Evolutionary conservation across 2,329 filamentous ascomycete genomes (phyloP), one percentile per base, ranked within the genome.

Genomic region (Hymenoscyphus scutula): DNA sequence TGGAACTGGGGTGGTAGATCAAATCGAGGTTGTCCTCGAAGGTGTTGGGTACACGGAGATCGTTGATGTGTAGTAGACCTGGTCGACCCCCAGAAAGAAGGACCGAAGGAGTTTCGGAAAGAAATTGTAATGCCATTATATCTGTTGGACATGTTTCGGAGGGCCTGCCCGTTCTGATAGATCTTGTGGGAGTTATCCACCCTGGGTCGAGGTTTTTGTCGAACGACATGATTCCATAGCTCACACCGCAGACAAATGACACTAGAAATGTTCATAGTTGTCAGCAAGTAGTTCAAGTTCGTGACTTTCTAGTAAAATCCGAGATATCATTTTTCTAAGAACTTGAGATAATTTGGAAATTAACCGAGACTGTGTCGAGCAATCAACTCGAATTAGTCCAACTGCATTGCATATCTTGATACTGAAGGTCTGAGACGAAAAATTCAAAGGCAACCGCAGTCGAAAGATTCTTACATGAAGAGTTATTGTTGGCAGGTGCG

Each of bases 81-180:
- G 77, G 76, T 2, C 84, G 79, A 2, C 80, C 80, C 38, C 84
- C 85, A 0, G 82, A 80, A 34, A 83, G 73, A 15, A 86, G 65
- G 1, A 85, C 67, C 13, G 79, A 73, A 13, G 77, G 77, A 55
- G 80, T 77, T 17, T 70, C 72, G 3, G 69, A 64, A 25, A 80
- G 75, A 66, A 82, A 85, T 60, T 81, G 79, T 29, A 84, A 73
- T 3, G 80, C 73, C 61, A 85, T 81, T 53, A 83, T 74, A 57
- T 71, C 70, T 38, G 62, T 84, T 77, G 57, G 70, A 60, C 57
- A 71, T 64, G 19, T 23, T 25, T 15, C 59, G n/a, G 34, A 64
- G 15, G 23, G n/a, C 13, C 1, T 6, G 38, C 66, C 64, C 4
- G 71, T 72, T 1, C 65, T 45, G 2, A 6, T 8, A 25, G 32